Base-by-base conservation (phyloP, 768 basidiomycete genomes). In the Pleurotus giganteus region DNA sequence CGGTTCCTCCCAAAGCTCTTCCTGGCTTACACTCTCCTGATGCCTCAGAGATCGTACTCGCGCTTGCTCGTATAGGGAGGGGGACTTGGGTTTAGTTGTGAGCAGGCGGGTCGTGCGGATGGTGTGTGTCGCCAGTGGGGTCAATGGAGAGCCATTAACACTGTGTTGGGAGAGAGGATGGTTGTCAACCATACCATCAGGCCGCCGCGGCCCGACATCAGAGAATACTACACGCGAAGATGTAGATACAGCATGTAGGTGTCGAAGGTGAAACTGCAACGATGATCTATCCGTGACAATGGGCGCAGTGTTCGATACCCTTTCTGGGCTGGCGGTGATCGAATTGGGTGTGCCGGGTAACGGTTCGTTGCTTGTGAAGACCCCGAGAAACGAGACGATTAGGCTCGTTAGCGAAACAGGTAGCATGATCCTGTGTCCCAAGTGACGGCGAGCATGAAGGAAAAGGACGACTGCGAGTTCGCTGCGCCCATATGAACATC, bases 1-100 rank as follows among this genome's bases (percentile, higher is more conserved):
- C 63, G 89, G 87, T 7, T 87, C 81, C 94, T 95, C 98, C 5
- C 69, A 68, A 27, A 83, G 61, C 36, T 60, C 59, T 46, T 74
- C 66, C 12, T 34, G 17, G 21, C n/a, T 9, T 15, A 32, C 32
- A 55, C 72, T 81, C 53, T 84, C 76, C 4, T 74, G 75, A 58
- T 74, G 73, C 39, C 63, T 68, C 56, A 76, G 65, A 7, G 80
- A 82, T 47, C 74, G 76, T 49, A 65, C 63, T 23, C 76, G 76
- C 29, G 78, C 80, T 23, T 71, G 69, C 19, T 70, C 66, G 59
- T 74, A 71, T 26, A 73, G 75, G 23, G 66, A 66, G 56, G 77
- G 77, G 2, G 82, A 83, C 1, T 78, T 70, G 3, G 82, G 82
- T 44, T 70, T 73, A 50, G 74, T 79, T 3, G 75, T 65, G 31